Evolutionary conservation across 176 grass and related monocot species (phyloP), one percentile per base, ranked within the genome.

Genomic region (Poa pratensis): DNA sequence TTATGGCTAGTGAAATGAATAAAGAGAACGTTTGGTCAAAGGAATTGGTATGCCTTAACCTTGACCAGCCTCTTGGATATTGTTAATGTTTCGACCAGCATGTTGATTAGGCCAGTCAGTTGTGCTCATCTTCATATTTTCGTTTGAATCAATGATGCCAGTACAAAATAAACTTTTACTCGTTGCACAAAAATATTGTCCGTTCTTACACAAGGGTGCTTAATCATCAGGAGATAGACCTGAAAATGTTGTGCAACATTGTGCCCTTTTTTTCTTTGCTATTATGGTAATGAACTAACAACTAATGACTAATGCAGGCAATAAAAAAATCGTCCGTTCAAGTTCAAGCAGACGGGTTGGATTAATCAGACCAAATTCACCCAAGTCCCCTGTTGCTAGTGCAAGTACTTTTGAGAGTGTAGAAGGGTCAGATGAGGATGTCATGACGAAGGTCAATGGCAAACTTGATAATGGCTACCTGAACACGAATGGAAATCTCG

Each of bases 341-440:
- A 66, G 76, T 83, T 91, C 95, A 81, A 92, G 76, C 65, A 94
- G 91, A 64, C 88, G 88, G 17, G 80, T 81, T 66, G 83, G 75
- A 76, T 83, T 88, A 75, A 86, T 94, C 51, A 85, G 89, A 62
- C 81, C 86, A 83, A 89, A 83, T 65, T 97, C 95, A 79, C 94
- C 92, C 48, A 97, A 91, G 57, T 97, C 92, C 66, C 90, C 92
- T 85, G 79, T 85, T 53, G 82, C 84, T 62, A 92, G 88, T 83
- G 83, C 86, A 72, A 89, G 90, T 90, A 83, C 79, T 24, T 82
- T 90, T 70, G 87, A 76, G 57, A 97, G 87, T 58, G 57, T 73
- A 87, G 95, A 91, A 34, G 92, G 86, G 87, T 92, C 89, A 51
- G 90, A 90, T 45, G 87, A 91, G 58, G 94, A 91, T 54, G 88